Conservation (phyloP, 352 stramenopile genomes). For the Blastocystis sp. region DNA sequence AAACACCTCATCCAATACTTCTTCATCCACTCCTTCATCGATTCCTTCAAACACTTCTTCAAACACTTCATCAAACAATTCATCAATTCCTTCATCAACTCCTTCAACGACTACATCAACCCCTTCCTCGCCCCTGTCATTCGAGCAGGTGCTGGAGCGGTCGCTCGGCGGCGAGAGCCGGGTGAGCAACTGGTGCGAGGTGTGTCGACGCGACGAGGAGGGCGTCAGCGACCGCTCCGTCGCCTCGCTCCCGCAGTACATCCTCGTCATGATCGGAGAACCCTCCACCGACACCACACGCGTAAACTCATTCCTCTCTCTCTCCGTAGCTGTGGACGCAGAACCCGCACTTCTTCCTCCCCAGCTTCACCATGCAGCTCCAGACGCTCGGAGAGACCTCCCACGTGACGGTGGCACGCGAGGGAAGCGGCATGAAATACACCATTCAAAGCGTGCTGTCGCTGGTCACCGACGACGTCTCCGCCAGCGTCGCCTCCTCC, state of each 20-base stretch:
- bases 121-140: conserved; percentile 45
- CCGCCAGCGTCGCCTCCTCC: not conserved
- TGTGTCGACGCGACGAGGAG: conserved; percentile 65
- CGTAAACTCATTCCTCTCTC: too few species aligned
- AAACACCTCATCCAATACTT: too few species aligned
- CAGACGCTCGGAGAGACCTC: too few species aligned
- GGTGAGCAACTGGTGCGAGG: conserved; percentile 65
- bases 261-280: not conserved
- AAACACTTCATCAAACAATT: too few species aligned
- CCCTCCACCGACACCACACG: not conserved
- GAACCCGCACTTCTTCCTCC: not conserved
- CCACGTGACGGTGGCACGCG: not conserved
- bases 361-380: not conserved
- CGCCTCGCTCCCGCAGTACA: conserved; percentile 62
- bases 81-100: too few species aligned
- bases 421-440: not conserved
- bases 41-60: too few species aligned
- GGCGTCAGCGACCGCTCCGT: conserved; percentile 66
- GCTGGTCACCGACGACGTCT: not conserved
- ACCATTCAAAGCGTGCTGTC: not conserved
- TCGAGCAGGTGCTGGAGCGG: conserved; percentile 65
- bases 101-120: too few species aligned
- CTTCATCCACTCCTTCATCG: too few species aligned
- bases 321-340: conserved; percentile 25
- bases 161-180: conserved; percentile 65